These are phyloP conservation scores for Gymnopilus dilepis DNA, from an alignment of 768 basidiomycete species.

Conservation along the genomic window DNA sequence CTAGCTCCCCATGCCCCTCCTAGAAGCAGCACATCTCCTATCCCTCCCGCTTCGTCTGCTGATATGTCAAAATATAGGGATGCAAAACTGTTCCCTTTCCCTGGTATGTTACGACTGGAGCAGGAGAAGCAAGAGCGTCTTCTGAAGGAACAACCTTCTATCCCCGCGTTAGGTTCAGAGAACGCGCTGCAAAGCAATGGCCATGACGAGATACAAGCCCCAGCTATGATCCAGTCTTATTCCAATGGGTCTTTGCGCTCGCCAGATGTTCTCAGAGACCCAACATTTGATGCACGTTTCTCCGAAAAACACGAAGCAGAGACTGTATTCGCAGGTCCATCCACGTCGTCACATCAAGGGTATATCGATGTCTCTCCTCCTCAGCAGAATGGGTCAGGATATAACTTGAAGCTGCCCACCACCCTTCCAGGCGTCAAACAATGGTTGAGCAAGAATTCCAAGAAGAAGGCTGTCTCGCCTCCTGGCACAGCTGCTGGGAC, in stretches of 20 bases:
- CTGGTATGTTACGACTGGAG: constrained; percentile 80
- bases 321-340: constrained; percentile 44
- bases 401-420: constrained; percentile 63
- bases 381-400: constrained; percentile 39
- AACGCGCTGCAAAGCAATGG: constrained; percentile 46
- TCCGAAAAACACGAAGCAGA: constrained; percentile 57
- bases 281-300: constrained; percentile 72
- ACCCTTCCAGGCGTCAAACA: constrained; percentile 81
- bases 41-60: constrained; percentile 73
- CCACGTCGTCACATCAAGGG: constrained; percentile 55
- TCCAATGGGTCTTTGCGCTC: constrained; percentile 55
- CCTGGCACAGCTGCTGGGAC: constrained; percentile 35
- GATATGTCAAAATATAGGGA: constrained; percentile 78
- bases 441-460: constrained; percentile 73
- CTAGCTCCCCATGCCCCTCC: constrained; percentile 58
- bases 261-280: constrained; percentile 60
- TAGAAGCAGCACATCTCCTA: constrained; percentile 71
- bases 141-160: constrained; percentile 49
- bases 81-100: constrained; percentile 89
- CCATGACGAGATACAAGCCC: constrained; percentile 53
- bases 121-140: constrained; percentile 57
- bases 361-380: constrained; percentile 49
- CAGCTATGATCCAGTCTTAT: constrained; percentile 51
- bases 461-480: constrained; percentile 56
- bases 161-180: constrained; percentile 52